A percentile compares a stretch with the other conserved stretches of the same genome.
These are phyloP conservation scores for Apiospora pterosperma DNA, from an alignment of 2,329 filamentous ascomycete genomes.

Conservation along the genomic window DNA sequence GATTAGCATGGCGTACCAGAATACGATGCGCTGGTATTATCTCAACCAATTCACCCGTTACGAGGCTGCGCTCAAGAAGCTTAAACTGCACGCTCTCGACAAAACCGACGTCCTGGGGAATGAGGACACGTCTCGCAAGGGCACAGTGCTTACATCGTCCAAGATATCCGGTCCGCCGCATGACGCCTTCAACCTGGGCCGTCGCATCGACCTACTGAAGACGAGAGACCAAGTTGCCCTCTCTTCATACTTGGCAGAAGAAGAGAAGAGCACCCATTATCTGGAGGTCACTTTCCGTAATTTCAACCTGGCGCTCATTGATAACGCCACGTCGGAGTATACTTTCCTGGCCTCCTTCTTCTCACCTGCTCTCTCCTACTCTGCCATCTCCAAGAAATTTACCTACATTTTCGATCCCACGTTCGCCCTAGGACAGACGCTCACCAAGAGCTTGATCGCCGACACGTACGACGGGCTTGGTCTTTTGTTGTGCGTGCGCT, in stretches of 20 bases:
- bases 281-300: constrained; percentile 89
- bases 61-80: constrained; percentile 74
- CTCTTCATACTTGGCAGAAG: constrained; percentile 86
- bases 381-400: constrained; percentile 79
- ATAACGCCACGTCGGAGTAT: constrained; percentile 94
- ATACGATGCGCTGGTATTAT: constrained; percentile 99
- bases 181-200: constrained; percentile 85
- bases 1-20: constrained; percentile 90
- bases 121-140: constrained; percentile 67
- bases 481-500: constrained; percentile 81
- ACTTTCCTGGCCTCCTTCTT: constrained; percentile 92
- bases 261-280: constrained; percentile 81
- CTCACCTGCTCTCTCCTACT: constrained; percentile 69
- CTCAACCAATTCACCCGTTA: constrained; percentile 88
- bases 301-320: constrained; percentile 89
- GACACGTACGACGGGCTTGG: constrained; percentile 82
- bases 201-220: constrained; percentile 78
- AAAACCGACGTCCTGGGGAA: constrained; percentile 79
- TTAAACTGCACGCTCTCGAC: constrained; percentile 80
- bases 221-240: constrained; percentile 71
- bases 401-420: constrained; percentile 86
- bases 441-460: constrained; percentile 74
- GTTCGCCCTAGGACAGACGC: constrained; percentile 73
- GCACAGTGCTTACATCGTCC: constrained; percentile 51
- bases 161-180: constrained; percentile 59